phyloP scores from a whole-genome alignment of 441 rosid genomes.

The Manihot esculenta region DNA sequence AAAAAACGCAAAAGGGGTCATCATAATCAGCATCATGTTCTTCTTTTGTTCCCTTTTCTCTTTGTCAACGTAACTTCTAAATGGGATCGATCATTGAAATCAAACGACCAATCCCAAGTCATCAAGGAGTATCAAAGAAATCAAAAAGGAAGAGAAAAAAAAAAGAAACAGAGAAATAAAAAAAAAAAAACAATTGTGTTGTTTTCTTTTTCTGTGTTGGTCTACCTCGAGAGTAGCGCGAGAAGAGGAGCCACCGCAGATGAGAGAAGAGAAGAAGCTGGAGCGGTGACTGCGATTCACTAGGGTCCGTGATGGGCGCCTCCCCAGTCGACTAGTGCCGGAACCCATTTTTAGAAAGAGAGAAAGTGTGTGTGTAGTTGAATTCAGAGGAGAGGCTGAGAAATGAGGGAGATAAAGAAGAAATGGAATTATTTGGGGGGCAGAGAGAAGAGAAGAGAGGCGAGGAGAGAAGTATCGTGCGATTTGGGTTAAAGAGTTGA shows the following conservation, averaged over 20 bases:
- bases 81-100: neutral
- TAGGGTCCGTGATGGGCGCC: slow-evolving; percentile 28
- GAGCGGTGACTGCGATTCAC: slow-evolving; percentile 28
- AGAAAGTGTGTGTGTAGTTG: slow-evolving; percentile 1
- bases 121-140: neutral
- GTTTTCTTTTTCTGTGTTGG: neutral
- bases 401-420: slow-evolving; percentile 8
- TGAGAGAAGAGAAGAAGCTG: slow-evolving; percentile 37
- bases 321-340: slow-evolving; percentile 43
- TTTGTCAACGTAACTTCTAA: neutral
- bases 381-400: neutral
- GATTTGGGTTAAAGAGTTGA: too few species aligned
- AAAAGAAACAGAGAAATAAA: neutral
- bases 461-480: too few species aligned
- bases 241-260: slow-evolving; percentile 50
- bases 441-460: too few species aligned
- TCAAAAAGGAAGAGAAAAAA: too few species aligned
- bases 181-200: too few species aligned
- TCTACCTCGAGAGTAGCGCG: slow-evolving; percentile 41
- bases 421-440: too few species aligned
- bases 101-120: slow-evolving; percentile 3
- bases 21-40: neutral
- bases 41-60: neutral
- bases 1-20: slow-evolving; percentile 2
- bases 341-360: slow-evolving; percentile 47